Conservation (phyloP, 345 rosid genomes). For the Salix brachista region DNA sequence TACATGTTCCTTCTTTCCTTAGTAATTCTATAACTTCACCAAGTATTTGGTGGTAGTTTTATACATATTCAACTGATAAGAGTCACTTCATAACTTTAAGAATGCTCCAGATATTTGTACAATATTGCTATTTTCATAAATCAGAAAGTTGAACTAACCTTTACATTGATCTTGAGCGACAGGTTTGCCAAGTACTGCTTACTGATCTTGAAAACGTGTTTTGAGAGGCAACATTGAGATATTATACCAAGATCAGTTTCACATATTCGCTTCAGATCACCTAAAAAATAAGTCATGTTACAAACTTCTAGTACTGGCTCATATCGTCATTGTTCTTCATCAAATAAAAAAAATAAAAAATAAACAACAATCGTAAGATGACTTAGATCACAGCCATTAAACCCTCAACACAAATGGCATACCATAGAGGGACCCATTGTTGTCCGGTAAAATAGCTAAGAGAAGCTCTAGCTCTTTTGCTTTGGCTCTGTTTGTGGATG, state of each 20-base stretch:
- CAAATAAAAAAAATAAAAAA: not conserved
- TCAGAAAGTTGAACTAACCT: conserved; percentile 45
- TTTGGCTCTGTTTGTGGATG: conserved; percentile 75
- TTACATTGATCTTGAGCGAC: conserved; percentile 90
- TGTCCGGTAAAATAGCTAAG: conserved; percentile 88
- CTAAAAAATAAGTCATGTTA: conserved; percentile 32
- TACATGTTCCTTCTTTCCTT: not conserved
- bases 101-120: not conserved
- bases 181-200: conserved; percentile 97
- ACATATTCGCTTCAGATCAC: conserved; percentile 94
- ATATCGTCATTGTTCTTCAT: not conserved
- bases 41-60: not conserved
- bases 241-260: conserved; percentile 97
- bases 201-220: conserved; percentile 94
- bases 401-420: conserved; percentile 10
- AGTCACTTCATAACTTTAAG: not conserved
- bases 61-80: not conserved
- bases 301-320: not conserved
- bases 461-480: conserved; percentile 97
- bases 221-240: conserved; percentile 95
- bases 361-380: not conserved
- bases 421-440: conserved; percentile 95
- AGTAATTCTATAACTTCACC: not conserved
- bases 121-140: not conserved
- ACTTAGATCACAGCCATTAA: not conserved